Conservation (phyloP, 768 basidiomycete genomes). For the Calocera viscosa region DNA sequence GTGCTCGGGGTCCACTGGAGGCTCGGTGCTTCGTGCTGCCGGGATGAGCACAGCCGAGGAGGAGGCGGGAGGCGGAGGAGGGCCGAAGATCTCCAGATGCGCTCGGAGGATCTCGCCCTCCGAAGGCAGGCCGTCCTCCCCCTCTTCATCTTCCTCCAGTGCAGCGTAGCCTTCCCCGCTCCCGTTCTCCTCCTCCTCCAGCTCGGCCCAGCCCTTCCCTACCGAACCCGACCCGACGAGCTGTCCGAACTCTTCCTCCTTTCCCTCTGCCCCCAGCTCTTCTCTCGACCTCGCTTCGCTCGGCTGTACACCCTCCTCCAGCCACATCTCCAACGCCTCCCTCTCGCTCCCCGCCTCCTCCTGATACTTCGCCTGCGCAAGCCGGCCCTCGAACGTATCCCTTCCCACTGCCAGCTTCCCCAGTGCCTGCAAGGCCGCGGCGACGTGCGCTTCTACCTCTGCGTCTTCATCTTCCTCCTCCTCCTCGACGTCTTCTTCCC, state of each 20-base stretch:
- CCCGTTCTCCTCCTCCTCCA: not conserved
- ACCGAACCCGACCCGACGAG: not conserved
- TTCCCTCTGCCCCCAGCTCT: constrained; percentile 30
- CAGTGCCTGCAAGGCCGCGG: not conserved
- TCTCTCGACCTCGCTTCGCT: too few relatives aligned
- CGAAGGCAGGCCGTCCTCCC: constrained; percentile 22
- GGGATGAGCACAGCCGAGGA: constrained; percentile 15
- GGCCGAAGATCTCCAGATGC: constrained; percentile 24
- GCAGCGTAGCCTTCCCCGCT: not conserved
- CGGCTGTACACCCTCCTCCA: constrained; percentile 33
- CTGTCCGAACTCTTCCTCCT: constrained; percentile 36
- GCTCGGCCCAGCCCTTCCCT: not conserved
- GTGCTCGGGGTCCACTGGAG: too few relatives aligned
- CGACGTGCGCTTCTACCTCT: constrained; percentile 9
- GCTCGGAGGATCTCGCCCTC: constrained; percentile 26
- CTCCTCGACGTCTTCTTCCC: constrained; percentile 28
- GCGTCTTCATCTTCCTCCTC: constrained; percentile 27
- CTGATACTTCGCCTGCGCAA: constrained; percentile 1
- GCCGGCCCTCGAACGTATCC: constrained; percentile 11
- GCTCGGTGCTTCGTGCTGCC: constrained; percentile 17
- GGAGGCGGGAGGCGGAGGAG: constrained; percentile 1
- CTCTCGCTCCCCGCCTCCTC: constrained; percentile 31
- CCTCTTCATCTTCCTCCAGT: not conserved
- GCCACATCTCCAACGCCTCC: constrained; percentile 49
- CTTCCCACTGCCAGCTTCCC: not conserved